Conservation (phyloP, 108 stramenopile species). For the Mediolabrus comicus region DNA sequence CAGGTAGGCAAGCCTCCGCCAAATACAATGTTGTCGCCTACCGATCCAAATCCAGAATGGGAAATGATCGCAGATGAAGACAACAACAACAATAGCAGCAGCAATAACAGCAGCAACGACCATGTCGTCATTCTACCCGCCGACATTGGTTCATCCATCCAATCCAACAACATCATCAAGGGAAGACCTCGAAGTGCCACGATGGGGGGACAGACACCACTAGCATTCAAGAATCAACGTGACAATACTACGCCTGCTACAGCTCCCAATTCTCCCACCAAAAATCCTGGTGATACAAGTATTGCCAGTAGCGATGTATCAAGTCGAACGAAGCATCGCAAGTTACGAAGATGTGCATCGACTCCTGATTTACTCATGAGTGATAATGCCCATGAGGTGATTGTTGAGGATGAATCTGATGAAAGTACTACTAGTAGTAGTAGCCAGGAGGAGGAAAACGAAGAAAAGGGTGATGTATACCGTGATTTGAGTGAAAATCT, state of each 20-base stretch:
- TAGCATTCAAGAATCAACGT: background rate
- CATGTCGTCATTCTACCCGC: conserved; percentile 9
- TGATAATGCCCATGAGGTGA: conserved; percentile 41
- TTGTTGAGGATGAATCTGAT: conserved; percentile 41
- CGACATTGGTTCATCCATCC: conserved; percentile 1
- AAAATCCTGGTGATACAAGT: background rate
- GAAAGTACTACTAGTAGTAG: background rate
- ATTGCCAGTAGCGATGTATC: background rate
- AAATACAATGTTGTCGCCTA: background rate
- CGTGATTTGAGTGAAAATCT: background rate
- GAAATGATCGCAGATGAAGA: conserved; percentile 32
- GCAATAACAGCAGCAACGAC: background rate
- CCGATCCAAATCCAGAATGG: conserved; percentile 14
- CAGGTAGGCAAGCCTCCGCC: conserved; percentile 7
- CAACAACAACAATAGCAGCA: background rate
- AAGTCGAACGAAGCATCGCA: conserved; percentile 7
- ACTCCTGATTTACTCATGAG: conserved; percentile 33
- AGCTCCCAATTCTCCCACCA: background rate
- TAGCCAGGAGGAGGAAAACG: background rate
- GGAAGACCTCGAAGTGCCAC: conserved; percentile 41
- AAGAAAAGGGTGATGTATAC: conserved; percentile 3
- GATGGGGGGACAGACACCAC: conserved; percentile 12
- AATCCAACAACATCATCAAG: conserved; percentile 1
- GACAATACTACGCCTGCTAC: background rate
- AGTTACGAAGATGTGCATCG: conserved; percentile 31